Evolutionary conservation across 768 basidiomycete genomes (phyloP), one percentile per base, ranked within the genome.

Genomic region (Lactifluus pinguis): DNA sequence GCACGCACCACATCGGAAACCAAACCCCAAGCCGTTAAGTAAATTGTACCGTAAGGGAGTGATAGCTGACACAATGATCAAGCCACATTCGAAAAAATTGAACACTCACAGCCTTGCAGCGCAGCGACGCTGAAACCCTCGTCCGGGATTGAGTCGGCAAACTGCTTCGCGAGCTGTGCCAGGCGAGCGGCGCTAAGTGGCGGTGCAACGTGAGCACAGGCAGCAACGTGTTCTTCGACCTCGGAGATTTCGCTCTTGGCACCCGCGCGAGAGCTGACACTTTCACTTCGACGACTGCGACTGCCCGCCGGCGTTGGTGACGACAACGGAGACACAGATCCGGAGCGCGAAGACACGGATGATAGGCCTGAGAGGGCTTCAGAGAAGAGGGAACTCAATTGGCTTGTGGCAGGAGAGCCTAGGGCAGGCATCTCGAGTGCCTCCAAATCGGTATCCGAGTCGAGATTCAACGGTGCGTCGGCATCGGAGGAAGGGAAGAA

Each of bases 51-150:
- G 58, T 54, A 38, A 64, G 55, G 45, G 34, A 56, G 41, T 58
- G 61, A 45, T 47, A 61, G 58, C 64, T 68, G 65, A 68, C 55
- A 25, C 54, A 65, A 67, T 30, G 60, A 66, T 55, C 53, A 49
- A 67, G 57, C 60, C 49, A 52, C 55, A 57, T 49, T 48, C 62
- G 57, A 58, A 57, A 55, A 49, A 57, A 52, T 44, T 41, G 61
- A 57, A 68, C 39, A 84, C 88, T 81, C 71, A 89, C 88, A 93
- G 71, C 91, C 92, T 75, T 95, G 92, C 56, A 97, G 76, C 59
- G 90, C 87, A 19, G 93, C 92, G 57, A 94, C 88, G 68, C 88
- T 89, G 69, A 94, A 91, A 74, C 89, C 87, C 44, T 87, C 85
- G 41, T 92, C 87, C 0, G 93, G 91, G 21, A 95, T 83, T 25